Evolutionary conservation across 148 eudicot genomes (phyloP).

Genomic region (Cornus controversa): DNA sequence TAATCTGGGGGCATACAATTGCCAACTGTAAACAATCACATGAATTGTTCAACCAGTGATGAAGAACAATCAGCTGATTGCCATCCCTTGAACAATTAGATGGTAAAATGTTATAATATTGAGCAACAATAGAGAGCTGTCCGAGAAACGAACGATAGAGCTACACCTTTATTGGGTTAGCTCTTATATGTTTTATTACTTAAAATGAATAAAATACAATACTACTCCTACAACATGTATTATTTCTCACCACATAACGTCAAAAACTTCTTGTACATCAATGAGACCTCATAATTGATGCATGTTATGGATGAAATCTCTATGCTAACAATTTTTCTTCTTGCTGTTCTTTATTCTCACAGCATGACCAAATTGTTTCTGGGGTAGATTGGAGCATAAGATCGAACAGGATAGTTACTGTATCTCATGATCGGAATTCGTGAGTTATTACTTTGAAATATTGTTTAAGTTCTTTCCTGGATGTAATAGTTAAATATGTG

Average conservation of each 20-base stretch:
- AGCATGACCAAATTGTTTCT: slow-evolving; percentile 97
- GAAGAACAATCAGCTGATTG: too few species aligned
- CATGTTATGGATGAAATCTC: background rate
- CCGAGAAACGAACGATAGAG: too few species aligned
- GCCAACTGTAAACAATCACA: background rate
- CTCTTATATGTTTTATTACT: too few species aligned
- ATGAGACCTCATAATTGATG: background rate
- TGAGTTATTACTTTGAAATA: slow-evolving; percentile 41
- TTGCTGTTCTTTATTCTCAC: slow-evolving; percentile 30
- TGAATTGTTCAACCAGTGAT: background rate
- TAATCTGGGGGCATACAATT: background rate
- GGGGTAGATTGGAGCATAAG: slow-evolving; percentile 88
- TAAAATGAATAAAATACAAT: too few species aligned
- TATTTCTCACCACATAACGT: background rate
- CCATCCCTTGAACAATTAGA: too few species aligned
- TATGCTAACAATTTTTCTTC: slow-evolving; percentile 13
- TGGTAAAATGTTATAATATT: too few species aligned
- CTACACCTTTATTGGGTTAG: too few species aligned
- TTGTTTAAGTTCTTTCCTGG: background rate
- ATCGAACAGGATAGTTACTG: slow-evolving; percentile 83
- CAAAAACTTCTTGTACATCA: background rate
- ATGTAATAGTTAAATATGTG: background rate
- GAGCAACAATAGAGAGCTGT: too few species aligned
- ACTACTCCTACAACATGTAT: too few species aligned
- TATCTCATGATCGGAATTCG: slow-evolving; percentile 99